These are phyloP conservation scores for Venturia nashicola DNA, from an alignment of 2,329 filamentous ascomycete genomes.

Conservation along the genomic window DNA sequence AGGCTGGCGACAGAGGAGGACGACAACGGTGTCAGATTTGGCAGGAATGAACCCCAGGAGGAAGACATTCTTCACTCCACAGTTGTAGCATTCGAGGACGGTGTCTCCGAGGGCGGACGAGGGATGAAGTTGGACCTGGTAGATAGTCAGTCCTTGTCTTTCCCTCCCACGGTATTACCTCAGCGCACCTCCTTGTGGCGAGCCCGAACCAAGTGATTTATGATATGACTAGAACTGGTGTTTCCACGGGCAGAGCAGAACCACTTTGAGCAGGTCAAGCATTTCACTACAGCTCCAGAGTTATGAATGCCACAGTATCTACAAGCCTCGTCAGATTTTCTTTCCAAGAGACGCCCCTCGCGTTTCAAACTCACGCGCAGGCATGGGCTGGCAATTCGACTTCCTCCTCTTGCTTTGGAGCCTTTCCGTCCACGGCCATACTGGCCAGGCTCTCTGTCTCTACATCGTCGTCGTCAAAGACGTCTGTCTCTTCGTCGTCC, in stretches of 20 bases:
- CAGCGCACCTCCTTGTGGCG: constrained; percentile 74
- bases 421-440: constrained; percentile 64
- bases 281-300: constrained; percentile 89
- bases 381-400: constrained; percentile 80
- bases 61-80: constrained; percentile 98
- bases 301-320: constrained; percentile 98
- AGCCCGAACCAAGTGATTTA: constrained; percentile 94
- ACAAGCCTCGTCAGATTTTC: constrained; percentile 13
- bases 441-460: constrained; percentile 53
- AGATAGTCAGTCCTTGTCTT: not conserved
- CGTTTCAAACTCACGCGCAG: constrained; percentile 61
- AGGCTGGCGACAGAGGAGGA: constrained; percentile 89
- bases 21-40: constrained; percentile 96
- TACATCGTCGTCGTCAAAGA: constrained; percentile 66
- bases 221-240: constrained; percentile 91
- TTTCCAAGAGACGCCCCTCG: not conserved
- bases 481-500: constrained; percentile 80
- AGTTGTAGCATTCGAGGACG: constrained; percentile 96
- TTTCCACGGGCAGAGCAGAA: constrained; percentile 97
- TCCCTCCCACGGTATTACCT: not conserved
- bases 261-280: constrained; percentile 92
- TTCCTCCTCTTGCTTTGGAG: constrained; percentile 58
- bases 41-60: constrained; percentile 95
- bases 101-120: constrained; percentile 89
- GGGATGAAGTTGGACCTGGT: constrained; percentile 71